phyloP scores from a whole-genome alignment of 441 rosid species.

The Pelargonium fulgidum region DNA sequence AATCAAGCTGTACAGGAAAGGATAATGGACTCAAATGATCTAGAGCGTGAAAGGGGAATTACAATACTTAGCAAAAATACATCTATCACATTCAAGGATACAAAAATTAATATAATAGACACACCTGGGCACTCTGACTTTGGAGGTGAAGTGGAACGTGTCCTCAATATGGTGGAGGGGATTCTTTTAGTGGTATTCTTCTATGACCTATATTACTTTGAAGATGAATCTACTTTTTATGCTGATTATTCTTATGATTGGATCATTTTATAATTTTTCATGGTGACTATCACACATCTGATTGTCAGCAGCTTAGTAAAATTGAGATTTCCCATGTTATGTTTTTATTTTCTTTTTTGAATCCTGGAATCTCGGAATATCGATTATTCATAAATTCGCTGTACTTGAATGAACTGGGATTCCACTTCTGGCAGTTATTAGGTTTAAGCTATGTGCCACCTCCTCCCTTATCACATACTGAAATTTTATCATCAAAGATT shows the following conservation, averaged over 20 bases:
- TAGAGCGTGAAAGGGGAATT: constrained; percentile 97
- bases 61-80: constrained; percentile 96
- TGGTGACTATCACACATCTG: not conserved
- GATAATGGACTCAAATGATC: constrained; percentile 96
- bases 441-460: not conserved
- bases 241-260: not conserved
- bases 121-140: constrained; percentile 99
- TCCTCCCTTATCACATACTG: too few species aligned
- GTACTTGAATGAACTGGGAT: not conserved
- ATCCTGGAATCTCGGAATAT: not conserved
- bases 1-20: constrained; percentile 82
- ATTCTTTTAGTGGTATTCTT: constrained; percentile 85
- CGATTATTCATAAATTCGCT: too few species aligned
- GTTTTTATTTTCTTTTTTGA: not conserved
- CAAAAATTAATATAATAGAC: constrained; percentile 84
- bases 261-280: not conserved
- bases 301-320: not conserved
- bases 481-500: too few species aligned
- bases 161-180: constrained; percentile 98
- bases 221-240: not conserved
- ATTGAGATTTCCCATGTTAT: not conserved
- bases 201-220: constrained; percentile 13
- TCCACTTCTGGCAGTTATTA: not conserved
- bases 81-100: constrained; percentile 75
- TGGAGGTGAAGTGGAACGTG: constrained; percentile 99